These are phyloP conservation scores for Oryza rufipogon DNA, from an alignment of 176 grass and related monocot species.

Conservation along the genomic window DNA sequence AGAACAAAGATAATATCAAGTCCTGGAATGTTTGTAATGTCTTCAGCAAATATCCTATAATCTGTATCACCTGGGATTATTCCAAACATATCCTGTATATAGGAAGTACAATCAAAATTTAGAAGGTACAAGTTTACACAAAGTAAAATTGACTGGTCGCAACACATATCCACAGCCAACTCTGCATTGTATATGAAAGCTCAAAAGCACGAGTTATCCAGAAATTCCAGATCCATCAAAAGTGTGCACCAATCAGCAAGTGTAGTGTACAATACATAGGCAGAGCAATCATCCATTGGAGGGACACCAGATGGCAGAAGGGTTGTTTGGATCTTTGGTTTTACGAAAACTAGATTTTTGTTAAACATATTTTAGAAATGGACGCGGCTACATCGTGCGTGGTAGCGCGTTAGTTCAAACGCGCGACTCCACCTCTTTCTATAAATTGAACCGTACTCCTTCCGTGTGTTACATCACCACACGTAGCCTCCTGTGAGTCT, in stretches of 20 bases:
- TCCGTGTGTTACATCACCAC: too few relatives aligned
- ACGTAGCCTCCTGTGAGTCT: too few relatives aligned
- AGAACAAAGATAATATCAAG: constrained; percentile 99
- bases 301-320: not conserved
- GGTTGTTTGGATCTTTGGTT: too few relatives aligned
- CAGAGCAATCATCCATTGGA: not conserved
- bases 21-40: constrained; percentile 91
- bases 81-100: constrained; percentile 95
- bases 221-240: not conserved
- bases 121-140: not conserved
- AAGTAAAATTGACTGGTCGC: not conserved
- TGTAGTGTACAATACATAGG: not conserved
- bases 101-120: constrained; percentile 21
- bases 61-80: constrained; percentile 98
- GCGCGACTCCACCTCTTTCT: too few relatives aligned
- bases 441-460: too few relatives aligned
- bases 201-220: constrained; percentile 6
- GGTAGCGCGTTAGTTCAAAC: too few relatives aligned
- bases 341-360: too few relatives aligned
- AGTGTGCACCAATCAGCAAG: not conserved
- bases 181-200: not conserved
- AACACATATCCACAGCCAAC: not conserved
- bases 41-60: constrained; percentile 98
- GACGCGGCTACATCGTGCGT: too few relatives aligned
- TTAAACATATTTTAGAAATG: too few relatives aligned